These are phyloP conservation scores for Leishmania tarentolae DNA, from an alignment of 208 protist genomes.

Conservation along the genomic window DNA sequence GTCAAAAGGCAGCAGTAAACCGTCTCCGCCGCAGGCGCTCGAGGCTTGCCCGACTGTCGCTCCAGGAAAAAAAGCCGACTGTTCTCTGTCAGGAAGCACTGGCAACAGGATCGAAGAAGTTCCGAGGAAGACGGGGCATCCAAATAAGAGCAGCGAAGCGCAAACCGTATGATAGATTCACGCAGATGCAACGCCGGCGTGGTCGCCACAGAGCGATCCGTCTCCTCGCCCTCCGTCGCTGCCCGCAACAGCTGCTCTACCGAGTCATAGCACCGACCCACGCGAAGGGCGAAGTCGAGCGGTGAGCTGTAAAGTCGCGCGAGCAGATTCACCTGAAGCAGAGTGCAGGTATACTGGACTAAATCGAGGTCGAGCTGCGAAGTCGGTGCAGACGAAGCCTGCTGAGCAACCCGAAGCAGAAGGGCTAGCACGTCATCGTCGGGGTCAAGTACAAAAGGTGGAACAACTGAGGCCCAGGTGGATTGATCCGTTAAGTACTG, in stretches of 20 bases:
- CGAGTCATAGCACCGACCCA: conserved; percentile 21
- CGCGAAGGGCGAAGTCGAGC: conserved; percentile 13
- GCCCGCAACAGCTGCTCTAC: conserved; percentile 21
- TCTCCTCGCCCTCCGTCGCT: conserved; percentile 7
- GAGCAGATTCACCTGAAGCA: conserved; percentile 80
- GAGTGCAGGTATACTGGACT: conserved; percentile 34
- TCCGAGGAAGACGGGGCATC: conserved; percentile 13
- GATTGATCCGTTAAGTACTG: conserved; percentile 70
- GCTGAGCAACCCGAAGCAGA: conserved; percentile 49
- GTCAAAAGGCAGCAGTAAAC: conserved; percentile 64
- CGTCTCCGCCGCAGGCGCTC: conserved; percentile 46
- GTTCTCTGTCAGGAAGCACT: conserved; percentile 69
- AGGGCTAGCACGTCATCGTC: conserved; percentile 44
- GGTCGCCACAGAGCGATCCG: conserved; percentile 15
- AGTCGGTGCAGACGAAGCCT: conserved; percentile 4
- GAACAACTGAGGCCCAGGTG: conserved; percentile 59
- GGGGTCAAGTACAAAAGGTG: conserved; percentile 64
- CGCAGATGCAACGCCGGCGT: conserved; percentile 3
- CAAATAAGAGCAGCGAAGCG: conserved; percentile 22
- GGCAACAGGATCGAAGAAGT: conserved; percentile 62
- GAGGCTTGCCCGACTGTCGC: conserved; percentile 40
- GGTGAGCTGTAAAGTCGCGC: conserved; percentile 31
- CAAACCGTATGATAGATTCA: conserved; percentile 16
- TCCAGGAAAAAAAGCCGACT: conserved; percentile 60
- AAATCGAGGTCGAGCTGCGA: conserved; percentile 29